Conservation (phyloP, 768 basidiomycete genomes). For the Dioszegia aurantiaca region DNA sequence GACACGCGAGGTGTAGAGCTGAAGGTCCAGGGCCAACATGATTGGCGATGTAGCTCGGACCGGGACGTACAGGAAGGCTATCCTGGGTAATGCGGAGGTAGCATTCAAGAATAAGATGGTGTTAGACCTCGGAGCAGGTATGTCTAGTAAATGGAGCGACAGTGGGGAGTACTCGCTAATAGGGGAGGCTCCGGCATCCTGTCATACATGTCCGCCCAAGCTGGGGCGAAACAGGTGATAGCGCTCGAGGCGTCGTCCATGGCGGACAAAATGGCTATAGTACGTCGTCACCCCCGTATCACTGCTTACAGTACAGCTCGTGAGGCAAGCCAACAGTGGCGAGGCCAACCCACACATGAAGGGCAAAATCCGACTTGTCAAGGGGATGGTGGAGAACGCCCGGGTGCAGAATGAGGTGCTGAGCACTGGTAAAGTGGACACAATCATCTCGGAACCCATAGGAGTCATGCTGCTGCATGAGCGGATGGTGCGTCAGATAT, state of each 20-base stretch:
- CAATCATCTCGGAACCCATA: constrained; percentile 51
- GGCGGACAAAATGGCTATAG: constrained; percentile 48
- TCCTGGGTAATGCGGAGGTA: constrained; percentile 46
- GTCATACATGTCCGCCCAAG: constrained; percentile 50
- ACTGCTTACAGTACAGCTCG: constrained; percentile 4
- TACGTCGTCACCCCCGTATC: constrained; percentile 20
- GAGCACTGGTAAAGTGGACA: constrained; percentile 45
- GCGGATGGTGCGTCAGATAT: constrained; percentile 41
- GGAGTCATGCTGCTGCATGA: constrained; percentile 52
- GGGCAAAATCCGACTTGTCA: constrained; percentile 39
- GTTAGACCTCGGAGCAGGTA: constrained; percentile 49
- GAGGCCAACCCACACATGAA: constrained; percentile 41
- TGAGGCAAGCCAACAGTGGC: constrained; percentile 31
- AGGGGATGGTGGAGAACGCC: constrained; percentile 48
- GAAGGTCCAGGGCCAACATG: constrained; percentile 46
- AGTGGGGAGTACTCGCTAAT: no score
- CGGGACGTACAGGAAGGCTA: constrained; percentile 49
- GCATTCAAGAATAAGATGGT: constrained; percentile 47
- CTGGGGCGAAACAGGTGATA: constrained; percentile 48
- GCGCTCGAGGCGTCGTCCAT: constrained; percentile 50
- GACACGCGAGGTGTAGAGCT: background rate
- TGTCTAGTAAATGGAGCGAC: no score
- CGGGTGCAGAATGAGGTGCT: constrained; percentile 37
- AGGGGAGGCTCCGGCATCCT: constrained; percentile 46
- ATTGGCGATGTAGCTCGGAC: constrained; percentile 48